Evolutionary conservation across 2,329 filamentous ascomycete genomes (phyloP).

Genomic region (Beauveria scarabaeidicola): DNA sequence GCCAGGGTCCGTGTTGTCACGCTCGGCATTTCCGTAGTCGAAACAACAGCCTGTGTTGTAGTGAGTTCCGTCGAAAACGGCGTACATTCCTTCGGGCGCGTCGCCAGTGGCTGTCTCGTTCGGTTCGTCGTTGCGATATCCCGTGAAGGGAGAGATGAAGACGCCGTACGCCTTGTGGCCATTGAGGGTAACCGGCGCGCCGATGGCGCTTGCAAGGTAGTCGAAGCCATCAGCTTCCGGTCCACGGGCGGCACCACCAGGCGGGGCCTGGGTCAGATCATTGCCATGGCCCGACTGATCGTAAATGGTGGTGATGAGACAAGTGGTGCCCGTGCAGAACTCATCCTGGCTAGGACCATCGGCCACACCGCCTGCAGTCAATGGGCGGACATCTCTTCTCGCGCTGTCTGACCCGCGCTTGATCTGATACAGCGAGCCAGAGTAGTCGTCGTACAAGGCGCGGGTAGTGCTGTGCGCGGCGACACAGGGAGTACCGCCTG

Average conservation of each 20-base stretch:
- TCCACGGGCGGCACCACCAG: conserved; percentile 47
- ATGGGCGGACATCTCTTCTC: conserved; percentile 39
- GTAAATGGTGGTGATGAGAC: conserved; percentile 56
- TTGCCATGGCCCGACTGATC: conserved; percentile 56
- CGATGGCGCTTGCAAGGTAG: conserved; percentile 49
- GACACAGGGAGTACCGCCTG: conserved; percentile 49
- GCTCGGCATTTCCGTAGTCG: conserved; percentile 50
- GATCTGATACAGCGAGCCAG: conserved; percentile 49
- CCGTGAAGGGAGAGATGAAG: conserved; percentile 51
- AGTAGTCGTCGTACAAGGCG: conserved; percentile 46
- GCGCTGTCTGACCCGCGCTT: conserved; percentile 39
- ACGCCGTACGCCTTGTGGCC: conserved; percentile 57
- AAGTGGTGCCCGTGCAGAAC: conserved; percentile 54
- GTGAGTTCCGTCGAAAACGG: conserved; percentile 50
- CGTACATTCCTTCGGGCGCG: conserved; percentile 50
- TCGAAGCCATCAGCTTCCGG: conserved; percentile 50
- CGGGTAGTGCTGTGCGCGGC: conserved; percentile 56
- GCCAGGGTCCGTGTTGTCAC: conserved; percentile 43
- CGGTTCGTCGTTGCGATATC: conserved; percentile 52
- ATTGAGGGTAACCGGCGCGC: conserved; percentile 52
- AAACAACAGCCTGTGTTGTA: conserved; percentile 52
- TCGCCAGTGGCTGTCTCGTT: conserved; percentile 47
- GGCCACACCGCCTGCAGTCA: conserved; percentile 52
- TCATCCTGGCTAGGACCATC: conserved; percentile 51
- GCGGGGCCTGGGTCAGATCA: conserved; percentile 51